These are phyloP conservation scores for Cordyceps tenuipes DNA, from an alignment of 2,329 filamentous ascomycete genomes.

Conservation along the genomic window DNA sequence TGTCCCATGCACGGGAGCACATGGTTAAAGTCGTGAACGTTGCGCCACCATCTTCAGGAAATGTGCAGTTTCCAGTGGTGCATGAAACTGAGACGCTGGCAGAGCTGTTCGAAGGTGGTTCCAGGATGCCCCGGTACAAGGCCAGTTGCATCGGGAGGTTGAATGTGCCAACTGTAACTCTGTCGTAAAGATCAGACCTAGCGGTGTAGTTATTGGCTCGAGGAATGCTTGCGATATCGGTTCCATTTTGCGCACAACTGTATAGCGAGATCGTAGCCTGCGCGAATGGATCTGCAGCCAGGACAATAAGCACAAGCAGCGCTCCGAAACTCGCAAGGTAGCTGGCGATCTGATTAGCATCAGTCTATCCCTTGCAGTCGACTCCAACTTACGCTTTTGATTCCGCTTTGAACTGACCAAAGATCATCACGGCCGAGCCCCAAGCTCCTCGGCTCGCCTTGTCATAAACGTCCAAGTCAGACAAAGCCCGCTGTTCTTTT, in stretches of 20 bases:
- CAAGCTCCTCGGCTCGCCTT: slow-evolving; percentile 1
- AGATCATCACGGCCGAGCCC: slow-evolving; percentile 3
- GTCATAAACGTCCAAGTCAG: not conserved
- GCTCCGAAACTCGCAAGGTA: slow-evolving; percentile 7
- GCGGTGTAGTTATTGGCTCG: not conserved
- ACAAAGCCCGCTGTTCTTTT: not conserved
- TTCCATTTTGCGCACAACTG: not conserved
- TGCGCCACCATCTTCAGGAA: not conserved
- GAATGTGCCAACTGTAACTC: not conserved
- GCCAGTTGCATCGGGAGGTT: not conserved
- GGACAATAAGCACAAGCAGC: not conserved
- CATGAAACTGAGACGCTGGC: not conserved
- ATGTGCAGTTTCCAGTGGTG: slow-evolving; percentile 4
- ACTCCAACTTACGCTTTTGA: not conserved
- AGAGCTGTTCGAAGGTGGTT: not conserved
- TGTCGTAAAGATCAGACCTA: not conserved
- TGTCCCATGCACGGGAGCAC: slow-evolving; percentile 2
- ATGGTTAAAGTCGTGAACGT: not conserved
- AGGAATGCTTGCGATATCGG: not conserved
- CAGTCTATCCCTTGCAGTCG: not conserved
- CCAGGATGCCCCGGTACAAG: not conserved
- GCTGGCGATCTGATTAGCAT: not conserved
- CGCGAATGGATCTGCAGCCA: slow-evolving; percentile 1
- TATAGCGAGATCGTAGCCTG: slow-evolving; percentile 3
- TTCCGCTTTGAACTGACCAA: not conserved